phyloP scores from a whole-genome alignment of 2,329 filamentous ascomycete species.

The Penicillium sumatraense region DNA sequence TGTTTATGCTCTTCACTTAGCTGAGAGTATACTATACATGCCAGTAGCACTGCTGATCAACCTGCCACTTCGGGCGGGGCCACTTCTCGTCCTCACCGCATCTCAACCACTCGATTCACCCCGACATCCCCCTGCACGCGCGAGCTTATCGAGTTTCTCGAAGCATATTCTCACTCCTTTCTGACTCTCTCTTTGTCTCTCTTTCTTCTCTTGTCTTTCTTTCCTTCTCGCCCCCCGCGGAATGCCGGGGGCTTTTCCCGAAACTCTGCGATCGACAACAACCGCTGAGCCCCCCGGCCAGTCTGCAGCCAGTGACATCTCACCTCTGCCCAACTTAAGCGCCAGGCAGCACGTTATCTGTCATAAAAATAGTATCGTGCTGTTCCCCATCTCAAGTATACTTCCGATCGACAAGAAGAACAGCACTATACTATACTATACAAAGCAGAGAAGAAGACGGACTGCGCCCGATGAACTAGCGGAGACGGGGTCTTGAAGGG shows the following conservation, averaged over 20 bases:
- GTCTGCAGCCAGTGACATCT: conserved; percentile 31
- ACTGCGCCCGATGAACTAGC: conserved; percentile 22
- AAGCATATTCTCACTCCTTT: background rate
- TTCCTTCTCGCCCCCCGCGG: conserved; percentile 14
- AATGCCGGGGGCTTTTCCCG: conserved; percentile 32
- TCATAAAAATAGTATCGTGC: conserved; percentile 24
- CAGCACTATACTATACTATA: too few relatives aligned
- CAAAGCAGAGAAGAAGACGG: conserved; percentile 1
- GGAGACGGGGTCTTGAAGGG: conserved; percentile 21
- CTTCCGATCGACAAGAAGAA: background rate
- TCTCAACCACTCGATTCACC: background rate
- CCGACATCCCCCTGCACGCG: conserved; percentile 8
- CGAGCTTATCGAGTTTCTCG: conserved; percentile 15
- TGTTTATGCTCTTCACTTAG: too few relatives aligned
- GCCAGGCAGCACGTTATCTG: conserved; percentile 31
- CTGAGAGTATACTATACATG: too few relatives aligned
- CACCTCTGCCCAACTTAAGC: conserved; percentile 32
- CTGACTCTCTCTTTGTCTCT: background rate
- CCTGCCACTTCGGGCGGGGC: too few relatives aligned
- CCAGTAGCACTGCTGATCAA: too few relatives aligned
- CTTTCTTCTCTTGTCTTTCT: too few relatives aligned
- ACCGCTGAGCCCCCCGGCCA: conserved; percentile 28
- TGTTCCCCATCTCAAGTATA: background rate
- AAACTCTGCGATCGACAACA: conserved; percentile 31
- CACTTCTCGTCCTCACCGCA: background rate